Percentiles rank a stretch among this genome's conserved stretches.
phyloP scores from a whole-genome alignment of 768 basidiomycete genomes.

The Fistulinella prunicolor region DNA sequence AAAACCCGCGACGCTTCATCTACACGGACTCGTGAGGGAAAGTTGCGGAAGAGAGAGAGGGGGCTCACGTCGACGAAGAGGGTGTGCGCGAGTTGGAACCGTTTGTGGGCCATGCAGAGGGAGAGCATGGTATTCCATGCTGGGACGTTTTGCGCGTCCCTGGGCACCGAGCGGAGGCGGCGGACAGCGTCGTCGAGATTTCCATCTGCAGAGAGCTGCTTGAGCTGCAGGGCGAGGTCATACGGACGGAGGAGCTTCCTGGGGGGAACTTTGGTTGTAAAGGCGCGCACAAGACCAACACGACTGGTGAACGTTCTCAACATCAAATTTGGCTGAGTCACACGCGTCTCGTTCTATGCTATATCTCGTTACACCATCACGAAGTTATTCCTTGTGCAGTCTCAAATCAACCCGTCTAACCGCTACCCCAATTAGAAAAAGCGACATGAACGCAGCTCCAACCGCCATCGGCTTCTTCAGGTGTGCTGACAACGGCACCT shows the following conservation, averaged over 20 bases:
- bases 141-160: constrained; percentile 68
- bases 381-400: constrained; percentile 39
- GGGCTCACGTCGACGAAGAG: constrained; percentile 64
- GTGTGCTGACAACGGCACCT: constrained; percentile 74
- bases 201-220: constrained; percentile 51
- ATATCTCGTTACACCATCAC: neutral
- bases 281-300: constrained; percentile 1
- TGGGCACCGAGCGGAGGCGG: constrained; percentile 65
- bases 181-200: constrained; percentile 61
- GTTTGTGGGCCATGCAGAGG: constrained; percentile 54
- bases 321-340: constrained; percentile 13
- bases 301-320: constrained; percentile 8
- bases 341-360: neutral
- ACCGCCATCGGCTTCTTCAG: constrained; percentile 85
- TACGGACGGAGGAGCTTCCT: constrained; percentile 54
- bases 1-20: constrained; percentile 86
- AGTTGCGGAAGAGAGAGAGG: constrained; percentile 9
- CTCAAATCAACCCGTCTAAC: constrained; percentile 52
- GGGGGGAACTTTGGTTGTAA: constrained; percentile 1
- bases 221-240: constrained; percentile 56
- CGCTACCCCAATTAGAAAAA: constrained; percentile 54
- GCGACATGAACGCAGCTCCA: constrained; percentile 59
- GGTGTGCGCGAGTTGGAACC: constrained; percentile 58
- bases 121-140: constrained; percentile 82
- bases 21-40: constrained; percentile 27